Evolutionary conservation across 192 early-diverging fungal genomes (phyloP).

Genomic region (Haplosporangium gracile): DNA sequence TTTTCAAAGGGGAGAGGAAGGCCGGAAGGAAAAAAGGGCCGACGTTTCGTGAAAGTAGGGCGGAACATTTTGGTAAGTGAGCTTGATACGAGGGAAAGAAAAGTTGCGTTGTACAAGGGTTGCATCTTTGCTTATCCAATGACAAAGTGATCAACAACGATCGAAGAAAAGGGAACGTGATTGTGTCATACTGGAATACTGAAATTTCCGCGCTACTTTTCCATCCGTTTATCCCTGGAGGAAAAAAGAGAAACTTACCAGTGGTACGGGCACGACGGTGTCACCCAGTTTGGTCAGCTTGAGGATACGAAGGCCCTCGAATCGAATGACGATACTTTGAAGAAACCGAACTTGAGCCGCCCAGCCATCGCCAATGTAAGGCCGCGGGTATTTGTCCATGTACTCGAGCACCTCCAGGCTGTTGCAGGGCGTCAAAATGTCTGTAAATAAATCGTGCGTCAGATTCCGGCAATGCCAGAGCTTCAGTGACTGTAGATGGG

Average conservation of each 20-base stretch:
- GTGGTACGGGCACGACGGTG: constrained; percentile 21
- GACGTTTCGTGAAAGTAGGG: not conserved
- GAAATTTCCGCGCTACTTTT: not conserved
- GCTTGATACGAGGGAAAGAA: not conserved
- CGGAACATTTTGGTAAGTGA: not conserved
- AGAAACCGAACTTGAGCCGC: constrained; percentile 37
- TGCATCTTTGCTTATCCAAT: not conserved
- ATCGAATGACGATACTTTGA: constrained; percentile 31
- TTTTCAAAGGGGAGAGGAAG: not conserved
- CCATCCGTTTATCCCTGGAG: not conserved
- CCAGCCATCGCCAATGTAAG: constrained; percentile 28
- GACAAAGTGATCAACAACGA: not conserved
- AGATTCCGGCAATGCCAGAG: constrained; percentile 52
- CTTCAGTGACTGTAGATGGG: constrained; percentile 16
- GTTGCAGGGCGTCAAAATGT: constrained; percentile 11
- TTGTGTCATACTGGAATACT: not conserved
- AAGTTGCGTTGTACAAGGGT: not conserved
- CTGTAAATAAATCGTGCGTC: constrained; percentile 41
- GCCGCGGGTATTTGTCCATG: constrained; percentile 46
- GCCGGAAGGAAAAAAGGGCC: not conserved
- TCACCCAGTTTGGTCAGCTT: constrained; percentile 41
- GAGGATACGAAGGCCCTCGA: constrained; percentile 23
- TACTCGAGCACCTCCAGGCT: constrained; percentile 41
- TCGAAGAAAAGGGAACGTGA: not conserved
- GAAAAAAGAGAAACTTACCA: constrained; percentile 31